Conservation (phyloP, 495 filamentous ascomycete genomes). For the Aspergillus asperescens region DNA sequence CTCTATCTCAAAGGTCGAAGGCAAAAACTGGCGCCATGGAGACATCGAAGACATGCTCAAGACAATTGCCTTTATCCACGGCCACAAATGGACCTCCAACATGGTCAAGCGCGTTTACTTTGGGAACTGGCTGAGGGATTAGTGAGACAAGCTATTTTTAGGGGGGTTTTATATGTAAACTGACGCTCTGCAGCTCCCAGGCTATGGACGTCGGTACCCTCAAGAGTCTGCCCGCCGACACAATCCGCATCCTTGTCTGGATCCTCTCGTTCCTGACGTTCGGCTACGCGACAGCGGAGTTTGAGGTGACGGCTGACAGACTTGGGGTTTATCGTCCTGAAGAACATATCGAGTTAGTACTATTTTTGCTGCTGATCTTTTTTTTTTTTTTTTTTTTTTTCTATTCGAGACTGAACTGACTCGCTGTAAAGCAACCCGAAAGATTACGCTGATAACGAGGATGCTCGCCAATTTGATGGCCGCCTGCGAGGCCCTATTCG, state of each 20-base stretch:
- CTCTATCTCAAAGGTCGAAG: conserved; percentile 87
- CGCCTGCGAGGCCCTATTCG: conserved; percentile 73
- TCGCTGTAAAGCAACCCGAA: conserved; percentile 58
- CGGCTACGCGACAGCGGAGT: conserved; percentile 95
- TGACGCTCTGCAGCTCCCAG: conserved; percentile 56
- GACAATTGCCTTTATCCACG: conserved; percentile 77
- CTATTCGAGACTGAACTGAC: not conserved
- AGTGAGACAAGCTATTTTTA: conserved; percentile 26
- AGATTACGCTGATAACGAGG: conserved; percentile 82
- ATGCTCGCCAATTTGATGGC: conserved; percentile 80
- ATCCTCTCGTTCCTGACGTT: conserved; percentile 87
- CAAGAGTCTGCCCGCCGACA: conserved; percentile 81
- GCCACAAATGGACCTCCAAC: conserved; percentile 91
- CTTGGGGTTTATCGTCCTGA: conserved; percentile 91
- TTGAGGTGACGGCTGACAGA: conserved; percentile 89
- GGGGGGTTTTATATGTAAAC: not conserved
- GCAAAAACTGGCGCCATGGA: conserved; percentile 94
- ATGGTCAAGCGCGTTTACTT: conserved; percentile 90
- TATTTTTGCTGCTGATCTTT: not conserved
- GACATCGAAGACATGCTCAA: conserved; percentile 95
- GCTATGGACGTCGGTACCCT: conserved; percentile 89
- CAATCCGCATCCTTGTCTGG: conserved; percentile 88
- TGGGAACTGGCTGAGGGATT: conserved; percentile 55
- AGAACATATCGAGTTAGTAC: conserved; percentile 73
- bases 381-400: not conserved